phyloP scores from a whole-genome alignment of 2,329 filamentous ascomycete species.

The Knufia fluminis region DNA sequence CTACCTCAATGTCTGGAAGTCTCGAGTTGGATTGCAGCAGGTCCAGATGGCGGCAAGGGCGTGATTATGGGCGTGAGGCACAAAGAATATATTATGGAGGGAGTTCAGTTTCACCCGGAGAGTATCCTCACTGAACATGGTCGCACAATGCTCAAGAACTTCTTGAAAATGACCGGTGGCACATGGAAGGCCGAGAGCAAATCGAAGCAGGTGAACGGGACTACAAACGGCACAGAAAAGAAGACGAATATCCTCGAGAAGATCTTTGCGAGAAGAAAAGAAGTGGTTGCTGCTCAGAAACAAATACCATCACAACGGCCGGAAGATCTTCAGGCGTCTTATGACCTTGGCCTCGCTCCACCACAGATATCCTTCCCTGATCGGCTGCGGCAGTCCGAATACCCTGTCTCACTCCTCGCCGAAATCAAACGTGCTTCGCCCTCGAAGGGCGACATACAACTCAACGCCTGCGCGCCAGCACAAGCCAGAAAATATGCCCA shows the following conservation, averaged over 20 bases:
- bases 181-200: slow-evolving; percentile 55
- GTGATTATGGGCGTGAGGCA: slow-evolving; percentile 97
- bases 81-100: slow-evolving; percentile 83
- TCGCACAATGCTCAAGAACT: slow-evolving; percentile 83
- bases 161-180: slow-evolving; percentile 75
- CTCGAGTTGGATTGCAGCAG: slow-evolving; percentile 75
- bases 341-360: slow-evolving; percentile 74
- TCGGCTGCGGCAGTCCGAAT: slow-evolving; percentile 70
- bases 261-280: slow-evolving; percentile 76
- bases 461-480: slow-evolving; percentile 75
- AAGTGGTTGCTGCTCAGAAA: slow-evolving; percentile 70
- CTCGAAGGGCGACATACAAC: slow-evolving; percentile 87
- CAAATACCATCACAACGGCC: slow-evolving; percentile 73
- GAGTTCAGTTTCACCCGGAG: slow-evolving; percentile 95
- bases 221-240: slow-evolving; percentile 34
- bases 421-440: slow-evolving; percentile 96
- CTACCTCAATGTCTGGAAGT: slow-evolving; percentile 79
- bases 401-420: slow-evolving; percentile 86
- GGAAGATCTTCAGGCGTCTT: slow-evolving; percentile 75
- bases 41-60: slow-evolving; percentile 65
- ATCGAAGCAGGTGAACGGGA: slow-evolving; percentile 17
- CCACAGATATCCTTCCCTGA: slow-evolving; percentile 72
- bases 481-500: slow-evolving; percentile 88
- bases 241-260: slow-evolving; percentile 80
- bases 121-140: slow-evolving; percentile 90